Base-by-base conservation (phyloP, 306 rosid genomes). In the Prunus armeniaca region DNA sequence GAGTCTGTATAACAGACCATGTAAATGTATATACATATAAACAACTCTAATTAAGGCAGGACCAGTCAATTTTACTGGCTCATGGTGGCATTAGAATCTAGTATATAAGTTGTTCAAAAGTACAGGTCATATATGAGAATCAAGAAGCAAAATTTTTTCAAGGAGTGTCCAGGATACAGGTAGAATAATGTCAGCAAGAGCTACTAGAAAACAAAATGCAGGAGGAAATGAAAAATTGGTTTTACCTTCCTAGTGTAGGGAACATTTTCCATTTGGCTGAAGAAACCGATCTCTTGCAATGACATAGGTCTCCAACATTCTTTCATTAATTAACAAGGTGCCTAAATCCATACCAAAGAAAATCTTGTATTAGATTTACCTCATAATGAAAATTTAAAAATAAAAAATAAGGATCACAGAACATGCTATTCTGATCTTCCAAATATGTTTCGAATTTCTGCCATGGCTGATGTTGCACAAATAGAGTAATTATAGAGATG, bases 241-340 rank as follows among this genome's bases (percentile, higher is more conserved):
- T 71, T 65, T 90, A 94, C 98, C 98, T 94, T 81, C 98, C 98
- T 43, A 90, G 77, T 18, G 83, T 74, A 65, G 98, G 98, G 82
- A 94, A 91, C 98, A 94, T 91, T 91, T 91, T 66, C 97, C 98
- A 65, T 82, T 75, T 80, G 93, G 91, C 70, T 69, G 75, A 57
- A 94, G 92, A 85, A 94, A 94, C 57, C 98, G 91, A 87, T 94
- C 98, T 82, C 98, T 86, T 55, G 98, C 98, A 74, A 94, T 94
- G 75, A 94, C 98, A 77, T 94, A 94, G 72, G 98, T 87, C 85
- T 94, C 98, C 77, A 94, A 83, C 98, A 94, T 94, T 83, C 98
- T 90, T 86, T 94, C 98, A 69, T 94, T 94, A 28, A 94, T 86
- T 72, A 94, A 84, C 84, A 94, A 81, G 73, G 97, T 94, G 60